Evolutionary conservation across 192 early-diverging fungal genomes (phyloP), one percentile per base, ranked within the genome.

Genomic region (Coemansia sp.): DNA sequence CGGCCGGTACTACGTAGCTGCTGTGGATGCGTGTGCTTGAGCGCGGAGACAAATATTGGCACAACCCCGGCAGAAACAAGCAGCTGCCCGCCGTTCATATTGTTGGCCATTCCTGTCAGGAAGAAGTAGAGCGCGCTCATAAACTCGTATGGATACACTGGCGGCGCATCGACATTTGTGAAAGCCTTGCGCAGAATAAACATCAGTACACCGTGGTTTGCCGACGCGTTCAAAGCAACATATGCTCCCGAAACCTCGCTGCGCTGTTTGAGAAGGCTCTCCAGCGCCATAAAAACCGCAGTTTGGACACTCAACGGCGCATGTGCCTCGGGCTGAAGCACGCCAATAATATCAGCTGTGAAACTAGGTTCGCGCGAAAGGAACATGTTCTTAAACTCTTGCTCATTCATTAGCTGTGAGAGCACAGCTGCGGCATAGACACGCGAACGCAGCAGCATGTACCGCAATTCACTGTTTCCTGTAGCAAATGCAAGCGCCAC

Each of bases 141-240:
- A 69, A 89, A 97, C 52, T 93, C 92, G 63, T 71, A 74, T 14
- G 68, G 63, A 22, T 49, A 72, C 10, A 58, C 67, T 1, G 74
- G 71, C 34, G 63, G 52, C 25, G 74, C 71, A 22, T 85, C 81
- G 23, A 87, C 32, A 28, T 77, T 68, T 5, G 82, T 56, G 27
- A 93, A 85, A 24, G 93, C 83, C 60, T 87, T 88, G 58, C 93
- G 86, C 32, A 98, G 65, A 5, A 90, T 82, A 58, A 87, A 90
- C 78, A 98, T 88, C 14, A 98, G 78, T 26, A 89, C 85, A 23
- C 97, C 97, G 62, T 98, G 94, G 63, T 94, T 96, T 4, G 93
- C 94, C 2, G 93, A 91, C 2, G 93, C 93, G 58, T 94, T 96
- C 54, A 97, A 73, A 1, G 94, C 92, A 14, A 90, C 85, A 44